phyloP scores from a whole-genome alignment of 208 protist species.

The Crithidia thermophila region DNA sequence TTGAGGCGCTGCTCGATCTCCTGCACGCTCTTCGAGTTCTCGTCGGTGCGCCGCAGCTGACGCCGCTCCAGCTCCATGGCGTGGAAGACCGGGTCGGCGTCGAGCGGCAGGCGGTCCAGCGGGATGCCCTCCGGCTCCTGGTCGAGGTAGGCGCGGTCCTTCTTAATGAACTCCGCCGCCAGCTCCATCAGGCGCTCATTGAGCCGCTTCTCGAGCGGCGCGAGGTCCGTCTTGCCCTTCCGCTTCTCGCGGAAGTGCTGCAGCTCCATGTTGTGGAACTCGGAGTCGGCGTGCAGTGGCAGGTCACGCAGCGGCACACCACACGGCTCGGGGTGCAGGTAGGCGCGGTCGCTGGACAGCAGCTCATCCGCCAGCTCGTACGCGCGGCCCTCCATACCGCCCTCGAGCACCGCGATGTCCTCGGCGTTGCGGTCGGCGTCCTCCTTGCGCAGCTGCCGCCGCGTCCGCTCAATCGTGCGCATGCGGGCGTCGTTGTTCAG shows the following conservation, averaged over 20 bases:
- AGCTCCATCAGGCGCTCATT: slow-evolving; percentile 60
- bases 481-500: slow-evolving; percentile 72
- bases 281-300: slow-evolving; percentile 53
- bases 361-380: slow-evolving; percentile 56
- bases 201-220: slow-evolving; percentile 48
- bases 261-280: slow-evolving; percentile 65
- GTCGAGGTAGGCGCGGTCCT: slow-evolving; percentile 77
- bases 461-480: slow-evolving; percentile 65
- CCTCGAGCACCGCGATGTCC: slow-evolving; percentile 53
- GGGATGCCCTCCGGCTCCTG: slow-evolving; percentile 79
- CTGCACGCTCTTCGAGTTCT: slow-evolving; percentile 31
- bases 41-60: slow-evolving; percentile 43
- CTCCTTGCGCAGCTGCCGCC: slow-evolving; percentile 52
- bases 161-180: slow-evolving; percentile 57
- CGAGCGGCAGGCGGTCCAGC: slow-evolving; percentile 60
- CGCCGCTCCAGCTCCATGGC: slow-evolving; percentile 77
- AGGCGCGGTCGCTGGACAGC: slow-evolving; percentile 64
- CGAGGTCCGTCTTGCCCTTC: slow-evolving; percentile 29
- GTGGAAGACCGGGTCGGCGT: slow-evolving; percentile 69
- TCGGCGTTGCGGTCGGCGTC: slow-evolving; percentile 22
- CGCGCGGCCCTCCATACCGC: slow-evolving; percentile 63
- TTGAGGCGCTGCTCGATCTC: slow-evolving; percentile 68
- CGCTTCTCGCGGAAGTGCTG: slow-evolving; percentile 32
- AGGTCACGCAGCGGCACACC: slow-evolving; percentile 73
- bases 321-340: slow-evolving; percentile 63